Percentiles rank a stretch among this genome's conserved stretches.
These are phyloP conservation scores for Hypomontagnella monticulosa DNA, from an alignment of 495 filamentous ascomycete genomes.

Conservation along the genomic window DNA sequence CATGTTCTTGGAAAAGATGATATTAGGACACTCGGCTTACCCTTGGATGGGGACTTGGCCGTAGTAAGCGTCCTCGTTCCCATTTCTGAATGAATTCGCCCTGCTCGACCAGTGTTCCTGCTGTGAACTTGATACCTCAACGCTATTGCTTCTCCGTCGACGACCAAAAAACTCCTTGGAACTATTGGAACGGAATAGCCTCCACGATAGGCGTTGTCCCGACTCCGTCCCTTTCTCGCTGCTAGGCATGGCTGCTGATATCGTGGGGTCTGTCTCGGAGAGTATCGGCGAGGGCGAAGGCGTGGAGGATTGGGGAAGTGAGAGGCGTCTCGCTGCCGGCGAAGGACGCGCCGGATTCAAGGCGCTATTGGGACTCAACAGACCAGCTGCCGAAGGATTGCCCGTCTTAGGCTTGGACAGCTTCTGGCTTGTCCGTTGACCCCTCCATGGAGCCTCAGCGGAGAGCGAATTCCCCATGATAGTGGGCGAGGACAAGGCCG, in stretches of 20 bases:
- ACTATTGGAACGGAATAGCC: conserved; percentile 36
- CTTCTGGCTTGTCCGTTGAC: conserved; percentile 51
- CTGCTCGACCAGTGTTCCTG: conserved; percentile 27
- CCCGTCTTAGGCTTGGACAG: conserved; percentile 60
- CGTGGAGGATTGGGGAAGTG: conserved; percentile 38
- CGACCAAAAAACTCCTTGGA: conserved; percentile 19
- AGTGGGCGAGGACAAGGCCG: conserved; percentile 34
- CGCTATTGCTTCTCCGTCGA: conserved; percentile 26
- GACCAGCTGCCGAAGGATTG: conserved; percentile 56
- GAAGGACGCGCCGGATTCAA: conserved; percentile 41
- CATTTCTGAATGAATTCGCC: conserved; percentile 23
- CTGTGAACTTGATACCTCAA: conserved; percentile 16
- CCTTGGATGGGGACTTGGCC: conserved; percentile 16
- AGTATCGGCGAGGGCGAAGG: conserved; percentile 31
- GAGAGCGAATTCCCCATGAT: conserved; percentile 61
- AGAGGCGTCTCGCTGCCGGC: conserved; percentile 43
- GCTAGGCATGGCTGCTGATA: background rate
- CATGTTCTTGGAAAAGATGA: background rate
- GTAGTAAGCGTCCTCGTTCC: conserved; percentile 32
- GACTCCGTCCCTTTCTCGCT: conserved; percentile 15
- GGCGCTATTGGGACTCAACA: conserved; percentile 51
- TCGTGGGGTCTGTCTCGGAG: conserved; percentile 9
- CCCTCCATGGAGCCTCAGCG: conserved; percentile 50
- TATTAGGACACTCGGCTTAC: conserved; percentile 18
- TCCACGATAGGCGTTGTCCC: conserved; percentile 25